Evolutionary conservation across 208 protist genomes (phyloP), one percentile per base, ranked within the genome.

Genomic region (Leishmania mexicana): DNA sequence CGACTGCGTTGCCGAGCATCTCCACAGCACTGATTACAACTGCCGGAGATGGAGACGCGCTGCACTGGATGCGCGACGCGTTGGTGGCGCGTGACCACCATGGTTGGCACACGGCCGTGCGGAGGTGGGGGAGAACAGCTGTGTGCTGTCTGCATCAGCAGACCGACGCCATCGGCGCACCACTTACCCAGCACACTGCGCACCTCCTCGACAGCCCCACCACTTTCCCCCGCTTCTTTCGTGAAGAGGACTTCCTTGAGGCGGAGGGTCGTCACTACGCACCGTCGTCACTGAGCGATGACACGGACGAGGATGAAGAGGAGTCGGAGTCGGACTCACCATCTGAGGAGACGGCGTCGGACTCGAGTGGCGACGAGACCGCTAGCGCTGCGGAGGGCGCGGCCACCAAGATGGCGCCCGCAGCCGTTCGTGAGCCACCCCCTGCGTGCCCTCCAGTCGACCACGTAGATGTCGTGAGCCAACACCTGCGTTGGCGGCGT

Each of bases 211-310:
- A 82, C 53, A 87, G 90, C n/a, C 79, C 81, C 24, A 95, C 90
- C 38, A 94, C 81, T 1, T 96, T 97, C 80, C 83, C 94, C 2
- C 87, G 91, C 74, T 97, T 92, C 80, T 87, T 92, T 28, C 45
- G 72, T 11, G 80, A 87, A 65, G 83, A 90, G 13, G 83, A 86
- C 10, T 86, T 86, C 42, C 88, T 89, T 31, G 83, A 67, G 17
- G 71, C 58, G 45, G 94, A 97, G 83, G 78, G 75, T 58, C 49
- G 76, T 8, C 88, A 87, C 78, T 96, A 92, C 73, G 87, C 90
- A 76, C 89, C 91, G n/a, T 84, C 90, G 5, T 92, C 92, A 0
- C 84, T 87, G 3, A 80, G 86, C 65, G 92, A 88, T 73, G 89
- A 93, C 49, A 87, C 78, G 4, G 92, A 96, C 51, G 89, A 90